Conservation (phyloP, 2,329 filamentous ascomycete species). For the Sporothrix sp. region DNA sequence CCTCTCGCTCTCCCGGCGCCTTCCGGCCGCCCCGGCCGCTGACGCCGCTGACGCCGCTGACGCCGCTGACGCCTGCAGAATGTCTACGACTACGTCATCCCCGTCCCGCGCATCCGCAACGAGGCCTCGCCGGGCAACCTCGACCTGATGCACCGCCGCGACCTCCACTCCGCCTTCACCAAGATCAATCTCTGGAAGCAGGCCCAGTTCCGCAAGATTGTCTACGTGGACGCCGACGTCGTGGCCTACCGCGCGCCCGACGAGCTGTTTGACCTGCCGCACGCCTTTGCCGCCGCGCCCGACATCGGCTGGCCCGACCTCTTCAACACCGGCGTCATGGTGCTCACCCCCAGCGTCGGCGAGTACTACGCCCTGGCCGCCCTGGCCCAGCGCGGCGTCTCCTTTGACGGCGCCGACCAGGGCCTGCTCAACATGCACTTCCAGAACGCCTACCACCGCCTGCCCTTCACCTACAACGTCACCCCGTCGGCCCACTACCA, state of each 20-base stretch:
- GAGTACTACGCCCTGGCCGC: conserved; percentile 80
- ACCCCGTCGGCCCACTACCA: conserved; percentile 96
- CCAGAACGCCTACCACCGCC: conserved; percentile 67
- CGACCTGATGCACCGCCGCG: conserved; percentile 80
- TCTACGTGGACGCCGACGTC: conserved; percentile 91
- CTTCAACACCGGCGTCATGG: conserved; percentile 98
- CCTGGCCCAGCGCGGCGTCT: conserved; percentile 77
- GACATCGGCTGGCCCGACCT: conserved; percentile 97
- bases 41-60: too few species aligned
- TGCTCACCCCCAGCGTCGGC: conserved; percentile 71
- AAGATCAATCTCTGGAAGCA: conserved; percentile 94
- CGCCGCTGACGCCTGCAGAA: conserved; percentile 36
- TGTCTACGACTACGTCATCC: conserved; percentile 81
- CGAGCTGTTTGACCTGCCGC: conserved; percentile 66
- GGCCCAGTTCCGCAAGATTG: conserved; percentile 79
- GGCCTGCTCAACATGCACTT: conserved; percentile 94
- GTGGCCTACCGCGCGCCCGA: conserved; percentile 86
- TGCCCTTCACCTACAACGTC: conserved; percentile 95
- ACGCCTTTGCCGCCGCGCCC: conserved; percentile 62
- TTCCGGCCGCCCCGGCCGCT: conserved; percentile 8
- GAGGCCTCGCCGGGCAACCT: conserved; percentile 64
- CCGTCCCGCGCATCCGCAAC: conserved; percentile 72
- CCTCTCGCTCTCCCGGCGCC: too few species aligned
- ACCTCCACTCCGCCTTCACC: conserved; percentile 87
- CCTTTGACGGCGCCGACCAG: conserved; percentile 95